Percentiles rank a stretch among this genome's conserved stretches.
Conservation (phyloP, 1,139 yeast species). For the Petasospora rhodanensis region DNA sequence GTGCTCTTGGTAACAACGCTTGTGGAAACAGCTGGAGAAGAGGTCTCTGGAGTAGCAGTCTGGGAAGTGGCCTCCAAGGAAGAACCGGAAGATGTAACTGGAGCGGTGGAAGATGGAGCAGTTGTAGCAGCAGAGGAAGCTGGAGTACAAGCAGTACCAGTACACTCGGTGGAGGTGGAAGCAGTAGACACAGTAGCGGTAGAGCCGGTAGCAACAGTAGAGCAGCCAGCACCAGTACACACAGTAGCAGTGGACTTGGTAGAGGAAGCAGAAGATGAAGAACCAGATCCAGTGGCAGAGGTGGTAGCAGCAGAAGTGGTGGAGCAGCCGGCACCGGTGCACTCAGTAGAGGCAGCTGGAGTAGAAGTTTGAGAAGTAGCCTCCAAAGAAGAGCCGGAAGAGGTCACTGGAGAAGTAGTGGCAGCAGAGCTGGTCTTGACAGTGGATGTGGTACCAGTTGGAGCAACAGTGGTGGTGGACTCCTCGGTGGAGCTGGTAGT, state of each 20-base stretch:
- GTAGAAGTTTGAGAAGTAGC: neutral
- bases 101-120: neutral
- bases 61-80: neutral
- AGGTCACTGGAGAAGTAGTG: neutral
- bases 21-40: neutral
- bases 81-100: neutral
- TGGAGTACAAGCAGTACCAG: neutral
- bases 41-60: neutral
- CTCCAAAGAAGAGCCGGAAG: neutral
- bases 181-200: neutral
- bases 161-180: neutral
- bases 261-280: too few species aligned
- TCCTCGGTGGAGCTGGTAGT: too few species aligned
- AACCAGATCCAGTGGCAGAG: neutral
- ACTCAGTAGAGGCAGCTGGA: neutral
- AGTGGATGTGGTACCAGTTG: too few species aligned
- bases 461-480: too few species aligned
- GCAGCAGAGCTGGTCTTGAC: too few species aligned
- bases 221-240: neutral
- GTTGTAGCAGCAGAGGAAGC: neutral
- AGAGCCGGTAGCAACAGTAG: slow-evolving; percentile 1
- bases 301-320: slow-evolving; percentile 1
- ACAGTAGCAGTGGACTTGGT: too few species aligned
- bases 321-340: neutral
- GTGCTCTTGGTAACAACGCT: too few species aligned